Percentiles rank a stretch among this genome's conserved stretches.
Conservation (phyloP, 495 filamentous ascomycete genomes). For the Tuber umbilicatum region DNA sequence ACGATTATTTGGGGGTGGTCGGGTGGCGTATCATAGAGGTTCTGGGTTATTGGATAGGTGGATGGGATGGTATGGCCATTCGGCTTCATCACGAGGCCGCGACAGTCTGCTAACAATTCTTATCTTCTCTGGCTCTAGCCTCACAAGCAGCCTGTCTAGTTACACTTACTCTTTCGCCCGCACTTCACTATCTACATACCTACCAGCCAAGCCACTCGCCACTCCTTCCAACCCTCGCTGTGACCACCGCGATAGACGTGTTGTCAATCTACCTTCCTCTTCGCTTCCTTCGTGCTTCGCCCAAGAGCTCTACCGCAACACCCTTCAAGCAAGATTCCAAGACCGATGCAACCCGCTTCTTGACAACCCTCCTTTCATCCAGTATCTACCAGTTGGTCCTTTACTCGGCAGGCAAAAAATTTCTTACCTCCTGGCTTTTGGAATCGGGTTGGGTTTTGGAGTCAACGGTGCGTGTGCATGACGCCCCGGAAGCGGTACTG, state of each 20-base stretch:
- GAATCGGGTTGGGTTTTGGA: constrained; percentile 36
- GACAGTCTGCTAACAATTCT: constrained; percentile 3
- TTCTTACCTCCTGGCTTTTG: constrained; percentile 36
- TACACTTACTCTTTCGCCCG: constrained; percentile 33
- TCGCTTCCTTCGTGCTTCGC: constrained; percentile 28
- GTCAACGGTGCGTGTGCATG: constrained; percentile 29
- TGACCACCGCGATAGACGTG: constrained; percentile 25
- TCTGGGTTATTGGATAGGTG: constrained; percentile 37
- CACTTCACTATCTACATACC: constrained; percentile 37
- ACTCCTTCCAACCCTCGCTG: constrained; percentile 34
- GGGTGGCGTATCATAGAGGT: constrained; percentile 35
- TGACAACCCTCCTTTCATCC: constrained; percentile 28
- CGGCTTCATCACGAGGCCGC: neutral
- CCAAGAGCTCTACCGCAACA: constrained; percentile 9
- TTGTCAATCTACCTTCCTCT: constrained; percentile 39
- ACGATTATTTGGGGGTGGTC: constrained; percentile 29
- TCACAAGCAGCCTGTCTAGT: constrained; percentile 36
- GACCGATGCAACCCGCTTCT: constrained; percentile 25
- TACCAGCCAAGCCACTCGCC: constrained; percentile 37
- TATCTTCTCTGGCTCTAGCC: constrained; percentile 11
- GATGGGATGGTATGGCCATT: constrained; percentile 37
- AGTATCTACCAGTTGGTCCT: constrained; percentile 34
- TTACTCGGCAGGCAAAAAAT: constrained; percentile 31
- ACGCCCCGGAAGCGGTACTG: constrained; percentile 27
- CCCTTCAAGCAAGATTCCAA: constrained; percentile 13